A percentile compares a stretch with the other conserved stretches of the same genome.
These are phyloP conservation scores for Leccinum subgranulosum DNA, from an alignment of 768 basidiomycete species.

Conservation along the genomic window DNA sequence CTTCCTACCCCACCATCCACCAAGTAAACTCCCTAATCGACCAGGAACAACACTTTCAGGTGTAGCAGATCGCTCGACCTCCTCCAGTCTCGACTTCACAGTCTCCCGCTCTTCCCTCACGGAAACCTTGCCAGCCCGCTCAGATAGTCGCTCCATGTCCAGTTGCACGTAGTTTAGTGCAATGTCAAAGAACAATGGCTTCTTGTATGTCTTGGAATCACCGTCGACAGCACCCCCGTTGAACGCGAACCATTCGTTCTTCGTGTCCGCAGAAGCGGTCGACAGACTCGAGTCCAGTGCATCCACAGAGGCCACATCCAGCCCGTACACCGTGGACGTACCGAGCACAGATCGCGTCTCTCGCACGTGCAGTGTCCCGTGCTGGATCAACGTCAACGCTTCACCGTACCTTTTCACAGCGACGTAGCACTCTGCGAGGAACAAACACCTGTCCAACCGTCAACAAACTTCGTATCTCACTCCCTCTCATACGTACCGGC, in stretches of 20 bases:
- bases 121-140: constrained; percentile 60
- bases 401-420: constrained; percentile 70
- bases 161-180: constrained; percentile 89
- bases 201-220: constrained; percentile 57
- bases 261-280: constrained; percentile 48
- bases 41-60: constrained; percentile 45
- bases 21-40: constrained; percentile 59
- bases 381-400: constrained; percentile 66
- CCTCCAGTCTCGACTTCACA: constrained; percentile 57
- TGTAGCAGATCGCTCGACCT: constrained; percentile 42
- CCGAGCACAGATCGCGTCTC: constrained; percentile 59
- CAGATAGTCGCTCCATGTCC: constrained; percentile 75
- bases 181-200: constrained; percentile 91
- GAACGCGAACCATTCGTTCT: constrained; percentile 74
- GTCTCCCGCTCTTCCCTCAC: constrained; percentile 16
- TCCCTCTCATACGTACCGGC: constrained; percentile 46
- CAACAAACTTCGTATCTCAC: neutral
- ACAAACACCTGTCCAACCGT: constrained; percentile 53
- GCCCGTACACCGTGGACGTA: constrained; percentile 34
- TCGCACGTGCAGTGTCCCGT: constrained; percentile 69
- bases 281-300: constrained; percentile 52
- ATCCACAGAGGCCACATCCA: constrained; percentile 30
- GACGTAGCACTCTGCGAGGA: constrained; percentile 74
- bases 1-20: constrained; percentile 76
- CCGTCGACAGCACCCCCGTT: constrained; percentile 61